Percentiles rank a stretch among this genome's conserved stretches.
These are phyloP conservation scores for Solanum hybrid DNA, from an alignment of 305 asterid genomes.

Conservation along the genomic window DNA sequence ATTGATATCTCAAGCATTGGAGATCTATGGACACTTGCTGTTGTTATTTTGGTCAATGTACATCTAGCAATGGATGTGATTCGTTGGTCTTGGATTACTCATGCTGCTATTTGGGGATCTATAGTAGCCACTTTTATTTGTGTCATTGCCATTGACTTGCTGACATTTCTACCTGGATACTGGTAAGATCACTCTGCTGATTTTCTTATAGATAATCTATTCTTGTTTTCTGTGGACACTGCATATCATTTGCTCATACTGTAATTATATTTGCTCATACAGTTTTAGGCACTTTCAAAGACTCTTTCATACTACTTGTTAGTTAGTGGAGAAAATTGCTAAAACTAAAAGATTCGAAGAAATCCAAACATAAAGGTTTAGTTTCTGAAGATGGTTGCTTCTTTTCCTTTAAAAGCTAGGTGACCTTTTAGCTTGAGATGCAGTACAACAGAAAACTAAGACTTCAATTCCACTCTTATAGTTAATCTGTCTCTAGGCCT, in stretches of 20 bases:
- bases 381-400: not conserved
- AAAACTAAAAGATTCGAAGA: not conserved
- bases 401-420: not conserved
- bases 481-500: not conserved
- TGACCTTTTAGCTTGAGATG: not conserved
- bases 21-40: slow-evolving; percentile 86
- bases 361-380: not conserved
- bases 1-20: slow-evolving; percentile 76
- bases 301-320: not conserved
- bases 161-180: slow-evolving; percentile 72
- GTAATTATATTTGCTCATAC: not conserved
- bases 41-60: slow-evolving; percentile 68
- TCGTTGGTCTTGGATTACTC: slow-evolving; percentile 86
- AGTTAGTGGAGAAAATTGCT: not conserved
- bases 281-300: not conserved
- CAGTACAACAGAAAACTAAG: not conserved
- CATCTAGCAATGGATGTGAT: slow-evolving; percentile 88
- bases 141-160: slow-evolving; percentile 56
- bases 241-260: not conserved
- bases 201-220: not conserved
- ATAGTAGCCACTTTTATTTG: slow-evolving; percentile 73
- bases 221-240: not conserved
- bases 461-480: not conserved
- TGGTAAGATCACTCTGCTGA: slow-evolving; percentile 48
- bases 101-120: slow-evolving; percentile 87